Percentiles rank a stretch among this genome's conserved stretches.
phyloP scores from a whole-genome alignment of 2,329 filamentous ascomycete species.

The Diaporthe vaccinii region DNA sequence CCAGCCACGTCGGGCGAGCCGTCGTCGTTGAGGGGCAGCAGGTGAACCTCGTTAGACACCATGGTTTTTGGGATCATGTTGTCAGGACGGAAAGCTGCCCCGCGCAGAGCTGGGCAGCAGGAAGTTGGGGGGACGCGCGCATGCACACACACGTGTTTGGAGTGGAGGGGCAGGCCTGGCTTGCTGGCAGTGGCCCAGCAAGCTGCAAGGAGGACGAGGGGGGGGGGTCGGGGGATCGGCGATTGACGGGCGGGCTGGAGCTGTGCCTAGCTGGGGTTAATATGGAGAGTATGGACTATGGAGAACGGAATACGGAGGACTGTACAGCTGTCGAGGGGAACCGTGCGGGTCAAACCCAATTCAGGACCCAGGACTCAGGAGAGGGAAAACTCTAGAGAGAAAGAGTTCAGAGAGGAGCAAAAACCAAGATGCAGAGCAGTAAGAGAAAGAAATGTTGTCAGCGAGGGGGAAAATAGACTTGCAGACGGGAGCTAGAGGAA shows the following conservation, averaged over 20 bases:
- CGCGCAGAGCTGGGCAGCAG: conserved; percentile 36
- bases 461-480: background rate
- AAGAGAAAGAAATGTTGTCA: conserved; percentile 7
- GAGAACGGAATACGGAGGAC: background rate
- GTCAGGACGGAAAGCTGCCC: conserved; percentile 39
- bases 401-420: background rate
- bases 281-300: conserved; percentile 23
- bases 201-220: background rate
- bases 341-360: conserved; percentile 9
- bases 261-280: conserved; percentile 25
- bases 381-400: background rate
- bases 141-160: conserved; percentile 39
- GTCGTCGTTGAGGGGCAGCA: conserved; percentile 91
- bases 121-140: conserved; percentile 29
- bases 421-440: background rate
- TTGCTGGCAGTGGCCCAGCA: conserved; percentile 23
- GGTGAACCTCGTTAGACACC: conserved; percentile 81
- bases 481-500: conserved; percentile 19
- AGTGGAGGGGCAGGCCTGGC: conserved; percentile 30
- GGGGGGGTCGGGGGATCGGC: conserved; percentile 20
- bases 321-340: background rate
- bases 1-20: conserved; percentile 91
- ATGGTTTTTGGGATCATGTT: conserved; percentile 73
- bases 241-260: conserved; percentile 25
- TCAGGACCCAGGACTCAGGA: background rate